A percentile compares a stretch with the other conserved stretches of the same genome.
Conservation (phyloP, 164 flowering plant genomes). For the Tetrastigma voinierianum region DNA sequence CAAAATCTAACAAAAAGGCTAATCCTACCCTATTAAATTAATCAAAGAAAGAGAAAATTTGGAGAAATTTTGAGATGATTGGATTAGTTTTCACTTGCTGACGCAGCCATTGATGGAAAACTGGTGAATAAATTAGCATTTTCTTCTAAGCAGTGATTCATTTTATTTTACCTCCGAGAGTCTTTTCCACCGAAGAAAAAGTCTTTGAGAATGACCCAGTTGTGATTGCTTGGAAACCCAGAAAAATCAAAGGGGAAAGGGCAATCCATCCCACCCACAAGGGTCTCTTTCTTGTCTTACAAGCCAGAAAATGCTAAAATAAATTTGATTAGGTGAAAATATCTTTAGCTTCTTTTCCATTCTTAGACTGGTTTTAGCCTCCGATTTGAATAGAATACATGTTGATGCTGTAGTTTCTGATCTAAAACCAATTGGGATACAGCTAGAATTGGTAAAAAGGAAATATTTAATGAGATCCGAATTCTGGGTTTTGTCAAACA, state of each 20-base stretch:
- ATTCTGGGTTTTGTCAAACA: slow-evolving; percentile 29
- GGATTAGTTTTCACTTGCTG: slow-evolving; percentile 2
- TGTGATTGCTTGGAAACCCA: slow-evolving; percentile 19
- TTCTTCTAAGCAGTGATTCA: not conserved
- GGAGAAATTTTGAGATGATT: not conserved
- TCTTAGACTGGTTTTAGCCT: slow-evolving; percentile 9
- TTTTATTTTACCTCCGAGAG: not conserved
- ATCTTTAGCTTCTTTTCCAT: slow-evolving; percentile 10
- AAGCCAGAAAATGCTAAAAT: slow-evolving; percentile 10
- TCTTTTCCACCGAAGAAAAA: slow-evolving; percentile 16
- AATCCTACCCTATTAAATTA: slow-evolving; percentile 9
- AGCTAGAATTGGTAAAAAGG: slow-evolving; percentile 18
- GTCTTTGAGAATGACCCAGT: slow-evolving; percentile 44
- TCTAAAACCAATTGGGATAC: slow-evolving; percentile 22
- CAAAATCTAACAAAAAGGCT: not conserved
- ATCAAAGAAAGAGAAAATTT: not conserved
- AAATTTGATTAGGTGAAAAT: slow-evolving; percentile 13
- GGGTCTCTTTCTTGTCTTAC: slow-evolving; percentile 32
- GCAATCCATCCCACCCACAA: slow-evolving; percentile 16
- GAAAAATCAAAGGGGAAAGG: slow-evolving; percentile 7
- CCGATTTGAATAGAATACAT: not conserved
- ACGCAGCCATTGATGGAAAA: not conserved
- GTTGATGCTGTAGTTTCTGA: slow-evolving; percentile 12
- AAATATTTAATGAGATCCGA: not conserved
- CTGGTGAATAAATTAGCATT: not conserved